Evolutionary conservation across 352 stramenopile species (phyloP), one percentile per base, ranked within the genome.

Genomic region (Phytophthora lateralis): DNA sequence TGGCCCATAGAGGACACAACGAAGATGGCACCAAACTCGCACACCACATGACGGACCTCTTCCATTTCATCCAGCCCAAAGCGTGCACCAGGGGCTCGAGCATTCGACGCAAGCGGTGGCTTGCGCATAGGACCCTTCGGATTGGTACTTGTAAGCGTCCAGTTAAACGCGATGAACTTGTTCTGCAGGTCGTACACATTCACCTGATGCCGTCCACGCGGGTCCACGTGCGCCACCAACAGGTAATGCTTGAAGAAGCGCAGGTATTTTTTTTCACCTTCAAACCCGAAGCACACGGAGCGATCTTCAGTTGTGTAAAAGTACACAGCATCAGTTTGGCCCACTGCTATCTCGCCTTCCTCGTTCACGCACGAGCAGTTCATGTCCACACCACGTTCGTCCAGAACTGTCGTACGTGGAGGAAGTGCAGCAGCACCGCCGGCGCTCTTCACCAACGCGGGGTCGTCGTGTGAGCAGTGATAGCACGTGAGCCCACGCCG

Each of bases 131-230:
- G 52, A 9, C 56, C 65, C 60, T 80, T 72, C 6, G 59, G 45
- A 38, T 70, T 75, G 14, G 80, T 85, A 45, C 78, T 88, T 17
- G 87, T 95, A 12, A 96, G 75, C 29, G 85, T 94, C 77, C 85
- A 93, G 63, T 97, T 96, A 70, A 97, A 97, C 11, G 88, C 91
- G 34, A 97, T 95, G 32, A 97, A 96, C 64, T 97, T 97, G 72
- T 97, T 97, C 49, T 93, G 80, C 29, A 97, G 63, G 58, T 97
- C 91, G 72, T 97, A 97, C 29, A 97, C 80, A 57, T 96, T 96
- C 56, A 96, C 78, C 54, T 95, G 85, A 55, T 95, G 84, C 10
- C 89, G 84, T 2, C 84, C 82, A 45, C 86, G 82, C 6, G 87
- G 81, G 21, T 96, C 87, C 21, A 93, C 84, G 45, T 96, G 87